Conservation (phyloP, 2,329 filamentous ascomycete genomes). For the Hypocreales sp. region DNA sequence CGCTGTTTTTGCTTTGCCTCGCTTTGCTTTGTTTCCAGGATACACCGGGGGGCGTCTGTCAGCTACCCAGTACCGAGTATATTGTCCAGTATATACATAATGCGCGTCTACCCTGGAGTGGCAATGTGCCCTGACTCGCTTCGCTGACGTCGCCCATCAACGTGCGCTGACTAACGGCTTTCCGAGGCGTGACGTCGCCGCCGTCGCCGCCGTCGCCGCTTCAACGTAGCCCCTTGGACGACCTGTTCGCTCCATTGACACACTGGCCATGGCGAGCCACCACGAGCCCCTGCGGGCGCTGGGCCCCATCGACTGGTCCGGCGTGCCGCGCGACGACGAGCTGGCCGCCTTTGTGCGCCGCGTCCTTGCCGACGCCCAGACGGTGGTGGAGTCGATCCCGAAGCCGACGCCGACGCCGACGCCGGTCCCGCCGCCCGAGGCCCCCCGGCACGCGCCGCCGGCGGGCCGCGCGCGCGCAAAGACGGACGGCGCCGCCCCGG, state of each 20-base stretch:
- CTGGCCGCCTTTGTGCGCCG: conserved; percentile 37
- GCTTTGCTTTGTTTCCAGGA: too few relatives aligned
- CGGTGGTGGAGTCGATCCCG: conserved; percentile 65
- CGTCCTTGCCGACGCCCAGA: conserved; percentile 52
- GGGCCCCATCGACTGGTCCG: conserved; percentile 36
- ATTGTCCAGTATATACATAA: too few relatives aligned
- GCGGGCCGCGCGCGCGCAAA: conserved; percentile 35
- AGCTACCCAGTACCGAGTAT: too few relatives aligned
- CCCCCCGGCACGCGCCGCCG: conserved; percentile 19
- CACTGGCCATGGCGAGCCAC: conserved; percentile 38
- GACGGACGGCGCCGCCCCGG: conserved; percentile 37
- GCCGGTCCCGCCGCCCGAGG: conserved; percentile 17
- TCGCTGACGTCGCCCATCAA: too few relatives aligned
- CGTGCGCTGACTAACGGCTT: too few relatives aligned
- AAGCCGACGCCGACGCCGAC: conserved; percentile 29
- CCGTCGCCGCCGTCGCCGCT: too few relatives aligned
- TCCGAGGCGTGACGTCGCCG: background rate
- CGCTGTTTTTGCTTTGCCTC: too few relatives aligned
- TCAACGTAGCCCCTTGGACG: too few relatives aligned
- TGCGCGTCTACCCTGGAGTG: too few relatives aligned
- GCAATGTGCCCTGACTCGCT: too few relatives aligned
- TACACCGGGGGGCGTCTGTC: too few relatives aligned
- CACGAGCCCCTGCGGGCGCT: conserved; percentile 44
- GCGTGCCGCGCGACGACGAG: conserved; percentile 26
- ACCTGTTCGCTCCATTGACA: too few relatives aligned